Evolutionary conservation across 116 monocot genomes (phyloP), one percentile per base, ranked within the genome.

Genomic region (Trichopus zeylanicus): DNA sequence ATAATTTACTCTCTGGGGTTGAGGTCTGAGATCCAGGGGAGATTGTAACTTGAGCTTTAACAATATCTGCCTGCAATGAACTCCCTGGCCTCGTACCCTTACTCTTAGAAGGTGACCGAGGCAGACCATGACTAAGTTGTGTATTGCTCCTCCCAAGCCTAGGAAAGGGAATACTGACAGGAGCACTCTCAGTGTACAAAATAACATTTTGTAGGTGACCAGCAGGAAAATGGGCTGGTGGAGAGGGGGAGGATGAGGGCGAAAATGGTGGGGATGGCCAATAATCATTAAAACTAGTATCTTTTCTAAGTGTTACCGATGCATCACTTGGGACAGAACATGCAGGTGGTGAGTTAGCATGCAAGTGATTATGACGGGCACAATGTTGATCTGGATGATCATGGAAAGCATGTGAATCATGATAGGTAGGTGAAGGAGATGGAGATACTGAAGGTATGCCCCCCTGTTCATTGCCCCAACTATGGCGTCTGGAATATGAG

Each of bases 381-480:
- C 56, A 60, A 15, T 30, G n/a, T 1, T 37, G 16, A 39, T 46
- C 70, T 47, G 6, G 38, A 51, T 57, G 65, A 20, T 15, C 25
- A 47, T 59, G 55, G 24, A 64, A 46, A 53, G 61, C 67, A 48
- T 35, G 65, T 16, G 77, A 55, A 39, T 78, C 69, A 0, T 76
- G 80, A 52, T 57, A 66, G 18, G 70, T 70, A 54, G 86, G 75
- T 25, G 78, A 81, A 53, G 82, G 74, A 46, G 63, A 60, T 10
- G 60, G 63, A 32, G 76, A 81, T 20, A 55, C 31, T 26, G 72
- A 67, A 35, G 81, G 58, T 38, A 69, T 52, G 27, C 34, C 56
- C 66, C 73, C 74, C 51, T 65, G 75, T 26, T 80, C 73, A 38
- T 31, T 63, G 56, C 83, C 82, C 82, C 85, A 89, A 73, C 89